Base-by-base conservation (phyloP, 2,329 filamentous ascomycete genomes). In the Akanthomyces lecanii region DNA sequence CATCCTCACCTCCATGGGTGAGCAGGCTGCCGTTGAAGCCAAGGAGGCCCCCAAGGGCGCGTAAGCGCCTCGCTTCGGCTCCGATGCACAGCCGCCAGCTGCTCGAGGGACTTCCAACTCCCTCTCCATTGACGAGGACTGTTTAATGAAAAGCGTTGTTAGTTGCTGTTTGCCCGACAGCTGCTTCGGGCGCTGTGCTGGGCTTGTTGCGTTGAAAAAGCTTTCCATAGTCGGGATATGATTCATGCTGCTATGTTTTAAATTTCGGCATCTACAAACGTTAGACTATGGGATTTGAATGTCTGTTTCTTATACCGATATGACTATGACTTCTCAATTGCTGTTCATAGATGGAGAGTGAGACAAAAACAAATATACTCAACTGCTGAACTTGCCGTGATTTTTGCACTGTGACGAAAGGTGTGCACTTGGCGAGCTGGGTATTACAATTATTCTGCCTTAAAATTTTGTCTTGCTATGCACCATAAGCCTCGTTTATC, bases 1-100 rank as follows among this genome's bases (percentile, higher is more conserved):
- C 73, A 87, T 99, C 77, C 90, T 96, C 76, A 91, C 91, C 73
- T 88, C 95, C 77, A 99, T 99, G 95, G 91, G 91, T 76, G 94
- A 99, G 83, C 91, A 98, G 85, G 81, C 85, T 72, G 90, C 89
- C 75, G 89, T 97, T 77, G 93, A 97, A 77, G 90, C 88, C 81
- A 98, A 98, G 88, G 93, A 97, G 82, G 91, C 91, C 78, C 88
- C 90, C 78, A 71, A 71, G 65, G 67, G 28, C 5, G 69, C 65
- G 63, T 74, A 73, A 72, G 67, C 48, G 50, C 40, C 38, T 61
- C 30, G 63, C 53, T 54, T 42, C 47, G 23, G 50, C 40, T 53
- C 48, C 53, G 48, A 54, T 50, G 48, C 58, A 54, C 40, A 47
- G 50, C 58, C 18, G 18, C 48, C 57, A 50, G 57, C 47, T 54